Conservation (phyloP, 257 asterid species). For the Solanum chmielewskii region DNA sequence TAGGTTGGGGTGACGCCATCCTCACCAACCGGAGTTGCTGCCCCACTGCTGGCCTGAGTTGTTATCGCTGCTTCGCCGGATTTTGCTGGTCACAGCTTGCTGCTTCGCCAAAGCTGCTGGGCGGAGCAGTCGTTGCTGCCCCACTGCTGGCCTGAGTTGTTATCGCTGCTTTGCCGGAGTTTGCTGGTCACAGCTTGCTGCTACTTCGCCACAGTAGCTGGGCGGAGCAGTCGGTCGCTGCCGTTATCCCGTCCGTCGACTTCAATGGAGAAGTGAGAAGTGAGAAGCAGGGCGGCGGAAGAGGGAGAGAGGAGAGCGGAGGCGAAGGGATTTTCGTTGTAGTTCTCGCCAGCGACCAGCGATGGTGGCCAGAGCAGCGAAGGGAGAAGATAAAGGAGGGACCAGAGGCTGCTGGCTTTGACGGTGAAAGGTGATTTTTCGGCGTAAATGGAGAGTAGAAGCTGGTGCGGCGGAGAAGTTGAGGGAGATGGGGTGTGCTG, state of each 20-base stretch:
- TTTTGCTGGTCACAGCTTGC: background rate
- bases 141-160: background rate
- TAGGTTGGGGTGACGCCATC: background rate
- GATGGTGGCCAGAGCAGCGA: background rate
- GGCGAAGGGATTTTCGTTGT: background rate
- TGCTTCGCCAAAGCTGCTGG: background rate
- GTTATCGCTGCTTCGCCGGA: background rate
- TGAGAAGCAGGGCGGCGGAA: background rate
- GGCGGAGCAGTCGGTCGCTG: background rate
- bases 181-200: background rate
- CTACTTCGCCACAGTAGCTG: background rate
- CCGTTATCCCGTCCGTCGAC: background rate
- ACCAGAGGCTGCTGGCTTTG: background rate
- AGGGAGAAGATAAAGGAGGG: background rate
- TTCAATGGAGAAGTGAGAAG: background rate
- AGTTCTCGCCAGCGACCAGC: background rate
- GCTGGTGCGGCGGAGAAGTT: background rate
- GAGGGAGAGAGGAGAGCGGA: background rate
- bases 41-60: background rate
- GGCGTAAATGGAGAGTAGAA: background rate
- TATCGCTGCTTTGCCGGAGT: background rate
- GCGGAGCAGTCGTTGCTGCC: background rate
- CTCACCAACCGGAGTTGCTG: background rate
- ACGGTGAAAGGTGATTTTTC: background rate
- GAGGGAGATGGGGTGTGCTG: background rate